Evolutionary conservation across 805 yeast genomes (phyloP), one percentile per base, ranked within the genome.

Genomic region (Kluyveromyces siamensis): DNA sequence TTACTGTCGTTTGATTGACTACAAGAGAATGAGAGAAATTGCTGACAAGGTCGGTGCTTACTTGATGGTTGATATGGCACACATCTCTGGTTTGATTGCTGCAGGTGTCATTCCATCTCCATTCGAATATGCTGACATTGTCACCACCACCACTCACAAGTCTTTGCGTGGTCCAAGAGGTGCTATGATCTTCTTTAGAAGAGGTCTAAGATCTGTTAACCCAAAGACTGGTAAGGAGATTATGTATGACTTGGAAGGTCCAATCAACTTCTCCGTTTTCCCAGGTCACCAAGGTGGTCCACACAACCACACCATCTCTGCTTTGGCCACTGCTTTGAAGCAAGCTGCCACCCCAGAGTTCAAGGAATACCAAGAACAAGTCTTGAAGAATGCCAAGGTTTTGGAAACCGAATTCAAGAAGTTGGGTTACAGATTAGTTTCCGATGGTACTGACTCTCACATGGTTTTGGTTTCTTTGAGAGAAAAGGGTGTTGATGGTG

Each of bases 281-380:
- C 99, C 99, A 63, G 99, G 96, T 58, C 99, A 93, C 73, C 99
- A 93, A 77, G 99, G 99, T 77, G 99, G 99, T 68, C 99, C 99
- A 62, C 98, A 93, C 74, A 93, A 93, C 78, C 99, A 93, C 75
- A 93, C 99, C 58, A 93, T 93, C 67, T 84, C 97, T 59, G 99
- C 98, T 36, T 74, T 93, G 62, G 97, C 98, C 16, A 93, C 90
- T 55, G 98, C 99, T 46, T 80, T 93, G 68, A 89, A 89, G 69
- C 99, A 93, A 75, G 95, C 96, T 52, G 76, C 80, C 55, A 75
- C 87, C 46, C 95, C 95, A 52, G 97, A 90, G 70, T 93, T 84
- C 74, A 85, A 80, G 69, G 85, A 80, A 64, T 91, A 91, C 74
- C 99, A 93, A 75, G 66, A 76, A 63, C 86, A 86, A 65, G 97